These are phyloP conservation scores for Arthrobotrys iridis DNA, from an alignment of 2,329 filamentous ascomycete species.

Conservation along the genomic window DNA sequence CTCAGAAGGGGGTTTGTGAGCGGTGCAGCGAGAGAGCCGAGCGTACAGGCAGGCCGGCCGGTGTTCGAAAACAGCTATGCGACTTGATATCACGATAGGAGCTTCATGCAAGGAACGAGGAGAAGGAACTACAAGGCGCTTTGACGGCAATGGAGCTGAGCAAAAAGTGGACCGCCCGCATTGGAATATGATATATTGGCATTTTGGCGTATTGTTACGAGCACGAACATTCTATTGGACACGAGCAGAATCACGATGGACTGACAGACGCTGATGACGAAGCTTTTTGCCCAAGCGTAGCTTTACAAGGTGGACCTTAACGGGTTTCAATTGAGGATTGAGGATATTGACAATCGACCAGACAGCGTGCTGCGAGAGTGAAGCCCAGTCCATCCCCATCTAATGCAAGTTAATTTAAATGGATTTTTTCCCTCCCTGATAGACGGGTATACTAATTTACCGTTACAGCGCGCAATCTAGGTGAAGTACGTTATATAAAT, in stretches of 20 bases:
- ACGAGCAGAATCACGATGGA: background rate
- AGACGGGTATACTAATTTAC: no score
- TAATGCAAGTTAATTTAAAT: no score
- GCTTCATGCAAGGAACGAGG: background rate
- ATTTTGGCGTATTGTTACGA: background rate
- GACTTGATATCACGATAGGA: conserved; percentile 1
- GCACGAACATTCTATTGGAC: background rate
- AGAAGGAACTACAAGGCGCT: no score
- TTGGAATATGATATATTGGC: background rate
- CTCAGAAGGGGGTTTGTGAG: conserved; percentile 11
- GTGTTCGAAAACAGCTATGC: conserved; percentile 1
- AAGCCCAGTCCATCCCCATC: no score
- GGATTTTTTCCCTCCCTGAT: no score
- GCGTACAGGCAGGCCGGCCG: background rate
- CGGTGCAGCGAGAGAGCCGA: background rate
- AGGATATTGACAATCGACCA: no score
- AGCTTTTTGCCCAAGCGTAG: no score
- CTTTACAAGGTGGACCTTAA: no score
- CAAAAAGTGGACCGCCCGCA: background rate
- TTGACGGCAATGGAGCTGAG: background rate
- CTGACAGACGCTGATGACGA: background rate
- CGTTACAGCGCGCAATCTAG: no score
- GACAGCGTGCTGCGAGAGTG: no score
- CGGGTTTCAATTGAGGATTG: no score
- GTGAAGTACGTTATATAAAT: no score